Evolutionary conservation across 179 eudicot genomes (phyloP), one percentile per base, ranked within the genome.

Genomic region (Beta corolliflora): DNA sequence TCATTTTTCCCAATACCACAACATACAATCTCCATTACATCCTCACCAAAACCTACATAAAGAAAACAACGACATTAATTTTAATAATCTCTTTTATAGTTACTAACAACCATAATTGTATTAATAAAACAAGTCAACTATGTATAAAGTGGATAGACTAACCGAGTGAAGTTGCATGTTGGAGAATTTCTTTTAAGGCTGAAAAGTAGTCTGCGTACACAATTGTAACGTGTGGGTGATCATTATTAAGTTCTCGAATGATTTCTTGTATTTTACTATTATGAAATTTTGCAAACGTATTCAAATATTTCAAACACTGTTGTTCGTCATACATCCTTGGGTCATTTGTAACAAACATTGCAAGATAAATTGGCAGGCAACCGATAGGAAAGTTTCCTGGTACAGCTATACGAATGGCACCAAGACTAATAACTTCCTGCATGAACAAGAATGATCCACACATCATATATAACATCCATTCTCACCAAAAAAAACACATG

Each of bases 271-370:
- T 14, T 0, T 79, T 67, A 31, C 48, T 75, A 36, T 87, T 87
- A 10, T 87, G 85, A 52, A 53, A 72, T 36, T 29, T 29, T 8
- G 85, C 80, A 10, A 84, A 67, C 0, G 58, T 58, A 60, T 87
- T 87, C 53, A 81, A 29, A 12, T 29, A 7, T 23, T 66, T 79
- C 41, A 86, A 72, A 64, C 89, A 86, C n/a, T 50, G 25, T 18
- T 68, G 72, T 8, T 86, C 81, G n/a, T 84, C 89, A 36, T 83
- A 86, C 66, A 77, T 68, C 4, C 61, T 46, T 12, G 70, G 7
- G 15, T 80, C 80, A 9, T 83, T 48, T 19, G 83, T 64, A 50
- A 50, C 15, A 52, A 81, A 83, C 5, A 8, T 18, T 5, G 81
- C 67, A 1, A 81, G 76, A 36, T 44, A 70, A 4, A 48, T 5